Evolutionary conservation across 1,284 basidiomycete species (phyloP), one percentile per base, ranked within the genome.

Genomic region (Psilocybe mexicana): DNA sequence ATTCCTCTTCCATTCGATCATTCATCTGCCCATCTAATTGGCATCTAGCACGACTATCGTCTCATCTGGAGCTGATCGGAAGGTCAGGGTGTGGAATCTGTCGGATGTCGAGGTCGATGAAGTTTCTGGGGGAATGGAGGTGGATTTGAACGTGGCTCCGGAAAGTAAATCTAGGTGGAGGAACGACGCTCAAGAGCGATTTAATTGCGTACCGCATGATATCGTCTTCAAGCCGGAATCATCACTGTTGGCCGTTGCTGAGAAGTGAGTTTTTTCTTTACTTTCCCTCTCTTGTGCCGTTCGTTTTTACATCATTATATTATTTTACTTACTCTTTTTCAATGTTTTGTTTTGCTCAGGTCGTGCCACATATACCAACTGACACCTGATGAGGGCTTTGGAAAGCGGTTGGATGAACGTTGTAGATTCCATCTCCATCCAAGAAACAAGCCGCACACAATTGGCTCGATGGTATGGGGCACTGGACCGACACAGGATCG

Each of bases 381-480:
- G 40, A 24, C 50, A 12, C 14, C 30, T 25, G 52, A n/a, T 25
- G 26, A 57, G 10, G 38, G n/a, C 10, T 40, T 4, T 3, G n/a
- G 38, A 11, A 40, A 40, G n/a, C 11, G n/a, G 3, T 4, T 40
- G 3, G 12, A 40, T 44, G 36, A 44, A 33, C 18, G 24, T 25
- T 3, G 25, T 30, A 30, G 10, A 48, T 45, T 50, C 46, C 23
- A n/a, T 43, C 26, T 50, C 40, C 35, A 43, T 35, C 1, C 8
- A 25, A 4, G 61, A 43, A 47, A 55, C 28, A 30, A 43, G 3
- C 59, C 60, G 18, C 76, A 80, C 40, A 69, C 68, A 30, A 66
- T 79, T 25, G 85, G 85, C 5, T 69, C 77, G 5, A 77, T 85
- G 45, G 67, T 70, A 6, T 90, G 87, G 88, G 87, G 87, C 0